Evolutionary conservation across 306 rosid species (phyloP), one percentile per base, ranked within the genome.

Genomic region (Prunus kanzakura): DNA sequence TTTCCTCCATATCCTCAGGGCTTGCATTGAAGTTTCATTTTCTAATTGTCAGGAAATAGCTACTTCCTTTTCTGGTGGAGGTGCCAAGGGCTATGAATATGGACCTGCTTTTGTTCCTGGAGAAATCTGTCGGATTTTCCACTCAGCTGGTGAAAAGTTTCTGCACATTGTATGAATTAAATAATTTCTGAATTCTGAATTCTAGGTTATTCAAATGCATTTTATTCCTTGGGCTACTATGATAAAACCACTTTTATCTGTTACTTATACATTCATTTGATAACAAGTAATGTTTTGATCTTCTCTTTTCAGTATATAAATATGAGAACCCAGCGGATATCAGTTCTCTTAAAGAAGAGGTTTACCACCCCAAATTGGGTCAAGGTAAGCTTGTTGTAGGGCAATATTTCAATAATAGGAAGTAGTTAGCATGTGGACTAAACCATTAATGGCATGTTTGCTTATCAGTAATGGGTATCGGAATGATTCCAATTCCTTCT

Each of bases 91-190:
- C 84, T 79, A 87, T 80, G 98, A 89, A 64, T 77, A 84, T 69
- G 97, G 96, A 77, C 93, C 97, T 56, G 89, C 93, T 79, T 90
- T 95, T 83, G 86, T 90, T 82, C 97, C 97, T 52, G 97, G 90
- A 43, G 97, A 92, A 81, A 88, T 90, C 61, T 89, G 96, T 80
- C 86, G 92, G 68, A 88, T 85, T 73, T 95, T 91, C 80, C 90
- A 85, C 41, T 91, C 97, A 52, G 86, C 91, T 67, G 84, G 93
- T 80, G 96, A 95, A 85, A 92, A 90, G 80, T 89, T 90, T 82
- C 83, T 95, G 79, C 89, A 95, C 82, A 85, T 84, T 86, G 97
- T 95, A 92, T 76, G 86, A 72, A 66, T 69, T 78, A 61, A 46
- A 52, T 76, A 69, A 82, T 82, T 67, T n/a, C 19, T 57, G 52